Evolutionary conservation across 2,329 filamentous ascomycete species (phyloP), one percentile per base, ranked within the genome.

Genomic region (Trichocomaceae sp.): DNA sequence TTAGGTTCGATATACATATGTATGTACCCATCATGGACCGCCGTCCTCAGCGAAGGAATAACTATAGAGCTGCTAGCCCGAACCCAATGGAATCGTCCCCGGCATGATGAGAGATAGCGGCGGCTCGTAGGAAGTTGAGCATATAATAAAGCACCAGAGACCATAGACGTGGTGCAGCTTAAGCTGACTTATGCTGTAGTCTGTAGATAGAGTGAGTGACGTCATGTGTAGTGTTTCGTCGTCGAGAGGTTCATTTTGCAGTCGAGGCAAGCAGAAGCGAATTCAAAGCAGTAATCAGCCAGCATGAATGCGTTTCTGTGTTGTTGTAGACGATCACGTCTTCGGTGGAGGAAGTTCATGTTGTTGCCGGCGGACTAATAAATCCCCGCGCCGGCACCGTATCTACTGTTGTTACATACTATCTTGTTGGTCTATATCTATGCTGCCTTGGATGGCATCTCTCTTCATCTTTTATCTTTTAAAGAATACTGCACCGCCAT

Each of bases 401-500:
- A 26, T 26, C 23, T 26, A 26, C 23, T 26, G n/a, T n/a, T n/a
- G n/a, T n/a, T n/a, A n/a, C n/a, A n/a, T n/a, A n/a, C n/a, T n/a
- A n/a, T n/a, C n/a, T n/a, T n/a, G n/a, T n/a, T n/a, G 12, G 41
- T 37, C 17, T 35, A 8, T 10, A 2, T 33, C 22, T 2, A 47
- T 17, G 23, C 10, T 53, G 15, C 19, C 26, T 15, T 22, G 8
- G 15, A 10, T n/a, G 17, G 26, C 19, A 23, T 47, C 22, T 15
- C 19, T 10, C 12, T 19, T 23, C 23, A 35, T 48, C 35, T 5
- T 31, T 15, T 33, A 35, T 50, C 33, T n/a, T 20, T 41, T 9
- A 20, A 3, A 2, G 6, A 8, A 26, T 8, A 23, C n/a, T 26
- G 35, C 8, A 17, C 51, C 56, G 56, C 48, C 50, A 75, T 75